Evolutionary conservation across 225 moss, liverwort and hornwort species (phyloP).

Genomic region (Bryum argenteum): DNA sequence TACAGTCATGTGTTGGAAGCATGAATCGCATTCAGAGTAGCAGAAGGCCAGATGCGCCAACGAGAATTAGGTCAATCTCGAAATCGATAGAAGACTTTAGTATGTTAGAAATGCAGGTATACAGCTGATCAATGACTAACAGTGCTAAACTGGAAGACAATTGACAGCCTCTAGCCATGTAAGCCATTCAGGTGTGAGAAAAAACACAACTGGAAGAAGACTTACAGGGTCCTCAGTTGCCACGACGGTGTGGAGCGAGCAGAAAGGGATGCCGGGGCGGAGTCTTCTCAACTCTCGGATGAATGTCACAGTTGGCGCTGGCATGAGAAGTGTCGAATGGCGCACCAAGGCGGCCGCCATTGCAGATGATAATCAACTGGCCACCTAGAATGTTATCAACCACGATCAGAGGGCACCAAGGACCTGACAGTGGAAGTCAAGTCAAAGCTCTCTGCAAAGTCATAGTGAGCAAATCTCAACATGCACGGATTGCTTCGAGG

Average conservation of each 20-base stretch:
- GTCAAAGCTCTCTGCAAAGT: background rate
- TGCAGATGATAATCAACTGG: slow-evolving; percentile 10
- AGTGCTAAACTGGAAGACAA: too few species aligned
- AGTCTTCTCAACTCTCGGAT: slow-evolving; percentile 23
- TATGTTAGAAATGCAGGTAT: too few species aligned
- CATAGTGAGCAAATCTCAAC: slow-evolving; percentile 3
- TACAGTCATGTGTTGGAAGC: too few species aligned
- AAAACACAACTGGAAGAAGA: too few species aligned
- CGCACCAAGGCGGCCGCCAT: slow-evolving; percentile 52
- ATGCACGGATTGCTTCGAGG: background rate
- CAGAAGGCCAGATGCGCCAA: too few species aligned
- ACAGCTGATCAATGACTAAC: too few species aligned
- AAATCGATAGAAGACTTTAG: too few species aligned
- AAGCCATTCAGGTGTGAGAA: too few species aligned
- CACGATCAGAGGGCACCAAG: slow-evolving; percentile 6
- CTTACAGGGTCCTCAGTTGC: slow-evolving; percentile 67
- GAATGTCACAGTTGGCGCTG: slow-evolving; percentile 29
- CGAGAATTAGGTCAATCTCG: too few species aligned
- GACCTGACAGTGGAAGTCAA: background rate
- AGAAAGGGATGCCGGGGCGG: slow-evolving; percentile 22
- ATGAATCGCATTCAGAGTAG: too few species aligned
- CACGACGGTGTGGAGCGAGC: slow-evolving; percentile 64
- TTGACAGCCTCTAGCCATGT: too few species aligned
- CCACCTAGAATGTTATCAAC: slow-evolving; percentile 1
- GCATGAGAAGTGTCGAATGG: slow-evolving; percentile 30